Evolutionary conservation across 768 basidiomycete species (phyloP).

Genomic region (Termitomyces sp.): DNA sequence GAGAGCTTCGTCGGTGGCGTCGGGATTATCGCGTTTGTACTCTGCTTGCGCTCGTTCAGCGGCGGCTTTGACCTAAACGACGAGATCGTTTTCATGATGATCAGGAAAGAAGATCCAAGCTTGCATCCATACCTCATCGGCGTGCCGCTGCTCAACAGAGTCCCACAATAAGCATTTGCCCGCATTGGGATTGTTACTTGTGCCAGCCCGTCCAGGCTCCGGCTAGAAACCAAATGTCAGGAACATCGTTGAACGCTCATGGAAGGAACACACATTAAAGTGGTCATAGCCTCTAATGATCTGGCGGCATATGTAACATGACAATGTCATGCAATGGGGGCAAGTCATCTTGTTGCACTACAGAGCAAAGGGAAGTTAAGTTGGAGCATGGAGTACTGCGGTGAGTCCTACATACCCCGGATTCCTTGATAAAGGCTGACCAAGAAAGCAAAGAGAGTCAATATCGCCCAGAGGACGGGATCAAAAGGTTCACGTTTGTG

Average conservation of each 20-base stretch:
- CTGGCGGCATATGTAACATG: constrained; percentile 83
- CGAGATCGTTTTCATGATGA: constrained; percentile 2
- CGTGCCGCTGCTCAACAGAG: constrained; percentile 59
- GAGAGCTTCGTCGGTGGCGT: constrained; percentile 57
- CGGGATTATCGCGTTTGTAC: constrained; percentile 58
- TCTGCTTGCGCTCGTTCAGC: constrained; percentile 66
- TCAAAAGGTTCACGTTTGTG: constrained; percentile 54
- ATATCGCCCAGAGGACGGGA: not conserved
- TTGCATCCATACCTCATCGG: constrained; percentile 51
- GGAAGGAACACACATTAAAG: constrained; percentile 46
- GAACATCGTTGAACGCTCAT: constrained; percentile 12
- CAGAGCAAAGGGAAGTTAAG: constrained; percentile 7
- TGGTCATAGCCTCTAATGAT: constrained; percentile 77
- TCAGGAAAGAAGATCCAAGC: not conserved
- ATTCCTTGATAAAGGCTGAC: constrained; percentile 78
- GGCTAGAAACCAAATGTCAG: constrained; percentile 9
- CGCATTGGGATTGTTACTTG: constrained; percentile 24
- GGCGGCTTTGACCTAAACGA: constrained; percentile 61
- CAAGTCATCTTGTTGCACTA: constrained; percentile 95
- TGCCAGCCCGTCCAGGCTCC: constrained; percentile 12
- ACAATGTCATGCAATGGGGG: constrained; percentile 66
- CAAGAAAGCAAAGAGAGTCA: constrained; percentile 6
- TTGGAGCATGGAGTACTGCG: not conserved
- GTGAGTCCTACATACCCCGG: constrained; percentile 51
- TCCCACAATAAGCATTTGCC: constrained; percentile 72